Evolutionary conservation across 176 grass and related monocot genomes (phyloP).

Genomic region (Sorghum bicolor): Sorghum_bicolor_NCBIv3 NC_012871.2:64351501-64352000

Average conservation of each 20-base stretch:
- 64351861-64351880: neutral
- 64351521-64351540: constrained; percentile 7
- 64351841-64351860: neutral
- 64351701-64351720: constrained; percentile 42
- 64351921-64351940: no score
- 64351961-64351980: neutral
- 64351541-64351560: constrained; percentile 12
- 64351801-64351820: neutral
- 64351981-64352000: neutral
- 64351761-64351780: neutral
- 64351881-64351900: neutral
- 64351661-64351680: constrained; percentile 21
- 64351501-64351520: constrained; percentile 9
- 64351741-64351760: neutral
- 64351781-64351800: neutral
- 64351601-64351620: neutral
- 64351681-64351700: constrained; percentile 15
- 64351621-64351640: constrained; percentile 20
- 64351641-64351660: constrained; percentile 18
- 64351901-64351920: neutral
- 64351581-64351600: neutral
- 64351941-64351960: neutral
- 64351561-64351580: constrained; percentile 21
- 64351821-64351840: neutral
- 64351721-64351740: constrained; percentile 3